These are phyloP conservation scores for Closterium sp. DNA, from an alignment of 139 green algal genomes.

Conservation along the genomic window DNA sequence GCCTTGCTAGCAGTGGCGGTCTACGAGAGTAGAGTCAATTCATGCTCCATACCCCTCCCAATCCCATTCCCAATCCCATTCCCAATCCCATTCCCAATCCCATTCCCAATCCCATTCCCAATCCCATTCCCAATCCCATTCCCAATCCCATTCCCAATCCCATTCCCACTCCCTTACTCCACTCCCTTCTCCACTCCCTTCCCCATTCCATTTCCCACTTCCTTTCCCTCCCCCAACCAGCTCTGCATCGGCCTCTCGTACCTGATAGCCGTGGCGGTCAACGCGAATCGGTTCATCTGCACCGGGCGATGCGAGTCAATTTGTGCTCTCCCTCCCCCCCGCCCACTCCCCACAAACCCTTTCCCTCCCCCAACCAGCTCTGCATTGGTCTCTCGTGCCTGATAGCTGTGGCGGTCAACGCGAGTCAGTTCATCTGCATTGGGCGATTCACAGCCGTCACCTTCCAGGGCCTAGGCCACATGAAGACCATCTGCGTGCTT, in stretches of 20 bases:
- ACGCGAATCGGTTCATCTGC: constrained; percentile 91
- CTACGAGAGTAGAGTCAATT: constrained; percentile 65
- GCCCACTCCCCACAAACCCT: not conserved
- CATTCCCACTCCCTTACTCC: not conserved
- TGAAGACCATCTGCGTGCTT: constrained; percentile 52
- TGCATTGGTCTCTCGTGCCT: constrained; percentile 47
- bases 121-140: too few species aligned
- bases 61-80: constrained; percentile 87
- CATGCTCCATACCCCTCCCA: constrained; percentile 91
- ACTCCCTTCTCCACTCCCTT: not conserved
- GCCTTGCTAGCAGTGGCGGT: too few species aligned
- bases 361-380: not conserved
- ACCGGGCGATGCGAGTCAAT: constrained; percentile 88
- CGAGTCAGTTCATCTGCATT: constrained; percentile 91
- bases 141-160: not conserved
- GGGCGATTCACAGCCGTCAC: constrained; percentile 87
- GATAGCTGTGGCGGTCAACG: constrained; percentile 75
- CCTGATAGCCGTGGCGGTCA: constrained; percentile 67
- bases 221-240: constrained; percentile 2
- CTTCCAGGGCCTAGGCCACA: constrained; percentile 78
- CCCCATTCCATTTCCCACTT: not conserved
- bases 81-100: not conserved
- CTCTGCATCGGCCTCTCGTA: not conserved
- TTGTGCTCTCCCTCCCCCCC: constrained; percentile 64
- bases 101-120: not conserved